Evolutionary conservation across 768 basidiomycete genomes (phyloP).

Genomic region (Fistulinella prunicolor): DNA sequence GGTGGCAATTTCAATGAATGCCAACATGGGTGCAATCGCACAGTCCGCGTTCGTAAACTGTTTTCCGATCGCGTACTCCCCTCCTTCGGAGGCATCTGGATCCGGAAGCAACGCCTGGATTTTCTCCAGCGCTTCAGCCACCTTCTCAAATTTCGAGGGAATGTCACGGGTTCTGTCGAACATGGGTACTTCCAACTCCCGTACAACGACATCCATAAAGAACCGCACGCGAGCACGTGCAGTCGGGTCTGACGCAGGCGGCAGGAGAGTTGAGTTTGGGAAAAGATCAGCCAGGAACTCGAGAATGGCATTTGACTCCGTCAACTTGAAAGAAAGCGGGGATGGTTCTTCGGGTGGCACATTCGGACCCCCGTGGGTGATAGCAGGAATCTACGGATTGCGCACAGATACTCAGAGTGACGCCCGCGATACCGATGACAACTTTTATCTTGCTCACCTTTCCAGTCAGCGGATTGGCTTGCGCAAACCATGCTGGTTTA

Average conservation of each 20-base stretch:
- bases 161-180: slow-evolving; percentile 29
- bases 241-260: slow-evolving; percentile 44
- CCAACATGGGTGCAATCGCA: slow-evolving; percentile 54
- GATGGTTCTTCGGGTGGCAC: slow-evolving; percentile 53
- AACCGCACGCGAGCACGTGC: slow-evolving; percentile 55
- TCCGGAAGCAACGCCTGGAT: slow-evolving; percentile 8
- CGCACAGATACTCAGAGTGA: not conserved
- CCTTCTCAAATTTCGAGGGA: not conserved
- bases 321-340: slow-evolving; percentile 54
- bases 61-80: slow-evolving; percentile 34
- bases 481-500: slow-evolving; percentile 67
- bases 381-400: slow-evolving; percentile 52
- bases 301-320: slow-evolving; percentile 61
- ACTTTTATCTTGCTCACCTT: slow-evolving; percentile 40
- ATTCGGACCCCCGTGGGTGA: slow-evolving; percentile 58
- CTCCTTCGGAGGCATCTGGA: slow-evolving; percentile 44
- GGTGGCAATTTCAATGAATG: slow-evolving; percentile 39
- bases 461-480: slow-evolving; percentile 55
- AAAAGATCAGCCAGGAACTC: slow-evolving; percentile 64
- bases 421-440: not conserved
- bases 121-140: slow-evolving; percentile 2
- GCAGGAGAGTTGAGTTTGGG: slow-evolving; percentile 46
- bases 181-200: slow-evolving; percentile 39
- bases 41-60: slow-evolving; percentile 61
- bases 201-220: slow-evolving; percentile 54